Evolutionary conservation across 805 yeast genomes (phyloP), one percentile per base, ranked within the genome.

Genomic region (Candida namnaoensis): DNA sequence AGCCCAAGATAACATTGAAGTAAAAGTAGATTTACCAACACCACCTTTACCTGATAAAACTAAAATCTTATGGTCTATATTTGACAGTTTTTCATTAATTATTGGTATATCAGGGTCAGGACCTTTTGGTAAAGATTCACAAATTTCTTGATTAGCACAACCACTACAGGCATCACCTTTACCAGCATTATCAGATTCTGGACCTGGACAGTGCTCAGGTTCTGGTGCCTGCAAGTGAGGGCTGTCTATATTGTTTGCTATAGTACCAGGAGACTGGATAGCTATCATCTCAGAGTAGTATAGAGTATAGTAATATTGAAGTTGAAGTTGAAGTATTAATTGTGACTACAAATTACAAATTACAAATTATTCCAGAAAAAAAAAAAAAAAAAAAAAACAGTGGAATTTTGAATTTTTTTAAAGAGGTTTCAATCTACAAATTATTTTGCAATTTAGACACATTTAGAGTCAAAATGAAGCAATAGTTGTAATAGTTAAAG

Each of bases 151-250:
- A 63, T 93, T 93, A 13, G 97, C 95, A 66, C 99, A 93, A 10
- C 97, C 96, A 8, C 67, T 73, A 58, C 99, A 93, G 11, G 98
- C 95, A 56, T 87, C 96, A 3, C 87, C 90, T 52, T 83, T 78
- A 7, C 99, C 99, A 2, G 99, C 99, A 41, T 66, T 63, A 51
- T 88, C 97, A 3, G 95, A 82, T 57, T 91, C 96, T 2, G 98
- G 95, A 1, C 99, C 99, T 0, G 99, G 99, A 66, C 99, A 93
- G 61, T 93, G 98, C 57, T 88, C 97, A 1, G 99, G 98, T 54
- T 83, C 95, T 1, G 93, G 88, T 1, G 80, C 86, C 42, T 69
- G 67, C 25, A 74, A 48, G 36, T 53, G 47, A 33, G 44, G 46
- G 32, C 41, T 50, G 13, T 45, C 53, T n/a, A 49, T 33, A 13